These are phyloP conservation scores for Phytophthora sp. DNA, from an alignment of 352 stramenopile species.

Conservation along the genomic window DNA sequence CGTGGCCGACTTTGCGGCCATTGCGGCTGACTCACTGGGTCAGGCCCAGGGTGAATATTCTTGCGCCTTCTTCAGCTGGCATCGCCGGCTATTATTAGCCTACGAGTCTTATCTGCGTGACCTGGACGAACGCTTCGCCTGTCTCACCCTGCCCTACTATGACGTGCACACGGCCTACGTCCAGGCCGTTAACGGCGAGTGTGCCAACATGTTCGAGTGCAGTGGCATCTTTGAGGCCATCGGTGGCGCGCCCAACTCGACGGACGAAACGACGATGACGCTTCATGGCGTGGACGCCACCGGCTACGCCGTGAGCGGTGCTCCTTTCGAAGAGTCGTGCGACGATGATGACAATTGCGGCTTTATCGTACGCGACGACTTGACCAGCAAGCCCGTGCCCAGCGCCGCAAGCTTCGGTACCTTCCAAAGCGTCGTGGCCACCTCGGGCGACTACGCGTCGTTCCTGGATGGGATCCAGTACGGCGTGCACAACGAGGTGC, in stretches of 20 bases:
- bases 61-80: conserved; percentile 71
- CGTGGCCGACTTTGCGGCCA: conserved; percentile 54
- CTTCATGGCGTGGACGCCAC: conserved; percentile 42
- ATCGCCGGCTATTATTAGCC: conserved; percentile 64
- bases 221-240: conserved; percentile 63
- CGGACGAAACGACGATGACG: conserved; percentile 16
- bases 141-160: conserved; percentile 81
- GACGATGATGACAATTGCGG: conserved; percentile 53
- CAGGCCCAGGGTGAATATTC: conserved; percentile 60
- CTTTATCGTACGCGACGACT: conserved; percentile 47
- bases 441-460: conserved; percentile 57
- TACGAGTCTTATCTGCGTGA: conserved; percentile 75
- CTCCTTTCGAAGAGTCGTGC: conserved; percentile 45
- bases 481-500: conserved; percentile 68
- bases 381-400: conserved; percentile 45
- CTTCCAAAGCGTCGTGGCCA: conserved; percentile 60
- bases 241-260: conserved; percentile 38
- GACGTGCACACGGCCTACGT: conserved; percentile 75
- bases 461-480: conserved; percentile 69
- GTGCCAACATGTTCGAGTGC: conserved; percentile 67
- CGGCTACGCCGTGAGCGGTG: conserved; percentile 38
- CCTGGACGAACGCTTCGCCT: conserved; percentile 60
- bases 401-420: conserved; percentile 55
- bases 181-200: conserved; percentile 50
- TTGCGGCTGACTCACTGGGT: conserved; percentile 54